Base-by-base conservation (phyloP, 345 rosid species). In the Camelina neglecta region DNA sequence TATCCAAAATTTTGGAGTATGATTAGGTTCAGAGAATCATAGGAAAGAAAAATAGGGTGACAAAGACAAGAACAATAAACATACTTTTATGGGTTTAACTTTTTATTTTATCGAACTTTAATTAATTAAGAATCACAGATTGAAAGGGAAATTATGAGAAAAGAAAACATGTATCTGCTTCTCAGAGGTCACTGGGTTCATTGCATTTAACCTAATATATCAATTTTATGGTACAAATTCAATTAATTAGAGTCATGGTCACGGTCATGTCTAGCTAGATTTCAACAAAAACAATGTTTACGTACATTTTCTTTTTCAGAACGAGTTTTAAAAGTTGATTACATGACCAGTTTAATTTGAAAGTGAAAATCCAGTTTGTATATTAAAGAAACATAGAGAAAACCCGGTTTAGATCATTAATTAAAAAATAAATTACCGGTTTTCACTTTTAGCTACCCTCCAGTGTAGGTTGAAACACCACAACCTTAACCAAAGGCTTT, bases 1-100 rank as follows among this genome's bases (percentile, higher is more conserved):
- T 16, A 45, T 33, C 53, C 11, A 9, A 53, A 29, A 16, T 11
- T 6, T 42, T 4, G 47, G 5, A 36, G 53, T 67, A 57, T 50
- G 69, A 68, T 68, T 75, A 75, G 79, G 79, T 75, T 75, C 74
- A 75, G 60, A 75, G 74, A 60, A 68, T 42, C 74, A 41, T 2
- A 31, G 0, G 7, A 29, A 41, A 2, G 15, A 6, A 4, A 54
- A 64, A 55, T 41, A 33, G 1, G 7, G 44, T 68, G 74, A 68
- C 45, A 51, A 68, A 60, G 74, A 75, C 74, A 75, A 18, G 49
- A 68, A 50, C 10, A 50, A 3, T 69, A 49, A 18, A 35, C 8
- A 35, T 67, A 35, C 38, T 62, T 44, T 64, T 18, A 39, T 45
- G 57, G 35, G 44, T 56, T 55, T 31, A 38, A 11, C 26, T 31